Percentiles rank a stretch among this genome's conserved stretches.
Evolutionary conservation across 495 filamentous ascomycete genomes (phyloP).

Genomic region (Mytilinidion resinicola): DNA sequence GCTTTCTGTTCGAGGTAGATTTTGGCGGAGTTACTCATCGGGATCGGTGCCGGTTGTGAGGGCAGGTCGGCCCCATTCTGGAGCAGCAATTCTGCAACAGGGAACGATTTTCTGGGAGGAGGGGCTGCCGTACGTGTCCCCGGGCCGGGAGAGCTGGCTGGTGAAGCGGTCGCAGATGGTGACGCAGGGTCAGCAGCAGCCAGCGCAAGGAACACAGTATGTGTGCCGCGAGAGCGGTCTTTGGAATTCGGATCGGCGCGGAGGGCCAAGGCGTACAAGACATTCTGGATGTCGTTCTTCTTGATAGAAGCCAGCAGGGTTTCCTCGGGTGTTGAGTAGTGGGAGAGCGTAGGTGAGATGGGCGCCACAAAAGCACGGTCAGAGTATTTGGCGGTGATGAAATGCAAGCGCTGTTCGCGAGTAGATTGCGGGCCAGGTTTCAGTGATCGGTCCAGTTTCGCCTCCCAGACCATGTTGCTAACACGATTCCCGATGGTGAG

Average conservation of each 20-base stretch:
- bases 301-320: constrained; percentile 90
- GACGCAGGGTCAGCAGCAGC: constrained; percentile 88
- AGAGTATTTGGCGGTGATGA: constrained; percentile 93
- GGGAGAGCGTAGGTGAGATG: constrained; percentile 66
- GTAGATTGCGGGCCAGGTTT: constrained; percentile 73
- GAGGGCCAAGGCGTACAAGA: constrained; percentile 84
- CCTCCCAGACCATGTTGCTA: constrained; percentile 96
- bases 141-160: constrained; percentile 37
- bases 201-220: constrained; percentile 83
- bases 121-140: constrained; percentile 24
- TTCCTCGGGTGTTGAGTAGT: constrained; percentile 77
- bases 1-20: constrained; percentile 81
- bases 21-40: constrained; percentile 67
- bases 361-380: constrained; percentile 74
- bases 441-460: constrained; percentile 60
- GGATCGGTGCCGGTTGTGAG: constrained; percentile 61
- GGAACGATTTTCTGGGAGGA: constrained; percentile 55
- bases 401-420: constrained; percentile 80
- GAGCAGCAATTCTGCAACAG: constrained; percentile 83
- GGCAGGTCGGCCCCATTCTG: constrained; percentile 94
- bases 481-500: constrained; percentile 87
- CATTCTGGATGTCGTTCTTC: constrained; percentile 84
- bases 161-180: constrained; percentile 46
- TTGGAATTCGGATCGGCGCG: constrained; percentile 79
- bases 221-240: constrained; percentile 82